Percentiles rank a stretch among this genome's conserved stretches.
Conservation (phyloP, 106 monocot species). For the Allium cepa region DNA sequence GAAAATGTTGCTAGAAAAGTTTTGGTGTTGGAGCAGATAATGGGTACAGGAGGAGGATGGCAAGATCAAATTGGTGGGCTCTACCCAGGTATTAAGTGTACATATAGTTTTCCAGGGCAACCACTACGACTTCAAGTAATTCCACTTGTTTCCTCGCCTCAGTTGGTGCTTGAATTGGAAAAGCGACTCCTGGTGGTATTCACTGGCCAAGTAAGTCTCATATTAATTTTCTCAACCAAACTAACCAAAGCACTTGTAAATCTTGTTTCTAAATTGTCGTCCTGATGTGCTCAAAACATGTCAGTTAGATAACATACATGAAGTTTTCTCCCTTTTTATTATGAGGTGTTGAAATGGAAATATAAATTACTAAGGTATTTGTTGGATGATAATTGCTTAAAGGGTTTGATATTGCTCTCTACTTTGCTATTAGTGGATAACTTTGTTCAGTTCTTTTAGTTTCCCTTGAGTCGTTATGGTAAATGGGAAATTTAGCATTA, state of each 20-base stretch:
- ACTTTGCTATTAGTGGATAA: too few species aligned
- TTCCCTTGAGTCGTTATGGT: too few species aligned
- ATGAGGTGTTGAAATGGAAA: too few species aligned
- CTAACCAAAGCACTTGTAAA: background rate
- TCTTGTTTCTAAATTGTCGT: background rate
- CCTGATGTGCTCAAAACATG: background rate
- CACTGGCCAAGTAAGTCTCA: constrained; percentile 73
- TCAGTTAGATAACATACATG: too few species aligned
- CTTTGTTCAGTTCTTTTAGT: too few species aligned
- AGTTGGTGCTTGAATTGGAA: constrained; percentile 55
- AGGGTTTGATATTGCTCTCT: too few species aligned
- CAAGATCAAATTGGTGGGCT: constrained; percentile 98
- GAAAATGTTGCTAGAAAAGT: constrained; percentile 91
- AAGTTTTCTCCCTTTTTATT: too few species aligned
- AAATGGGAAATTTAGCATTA: too few species aligned
- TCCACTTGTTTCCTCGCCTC: constrained; percentile 49
- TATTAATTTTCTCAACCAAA: background rate
- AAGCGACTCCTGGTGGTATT: constrained; percentile 83
- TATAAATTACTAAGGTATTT: too few species aligned
- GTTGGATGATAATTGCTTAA: too few species aligned
- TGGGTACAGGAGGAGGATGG: constrained; percentile 99
- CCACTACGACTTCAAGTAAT: constrained; percentile 68
- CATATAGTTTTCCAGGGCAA: constrained; percentile 74
- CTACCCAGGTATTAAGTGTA: constrained; percentile 89
- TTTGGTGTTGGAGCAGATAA: constrained; percentile 79